Evolutionary conservation across 2,329 filamentous ascomycete genomes (phyloP), one percentile per base, ranked within the genome.

Genomic region (Claviceps pazoutovae): DNA sequence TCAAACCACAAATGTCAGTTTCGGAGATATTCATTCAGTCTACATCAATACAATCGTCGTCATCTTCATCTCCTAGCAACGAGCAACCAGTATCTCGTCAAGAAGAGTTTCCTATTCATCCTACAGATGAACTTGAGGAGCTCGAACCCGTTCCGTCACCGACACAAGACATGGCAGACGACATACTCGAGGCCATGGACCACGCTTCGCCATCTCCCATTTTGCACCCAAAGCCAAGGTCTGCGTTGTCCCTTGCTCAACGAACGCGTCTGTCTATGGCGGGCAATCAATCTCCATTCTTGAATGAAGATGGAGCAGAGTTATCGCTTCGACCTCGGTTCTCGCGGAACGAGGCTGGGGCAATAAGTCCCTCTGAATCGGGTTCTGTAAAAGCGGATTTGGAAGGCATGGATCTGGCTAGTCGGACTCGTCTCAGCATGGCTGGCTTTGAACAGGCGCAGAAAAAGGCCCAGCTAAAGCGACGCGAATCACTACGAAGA

Each of bases 241-340:
- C 79, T 49, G 75, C 74, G 0, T 66, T 84, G 8, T 82, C 83
- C 0, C 74, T 93, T 0, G 77, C 84, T 4, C 88, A 94, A 61
- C 83, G 89, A 47, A 94, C 90, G 0, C 80, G 86, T 17, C 74
- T 88, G 51, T 89, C 87, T 17, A 91, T 95, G 82, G 80, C 83
- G 0, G 71, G 78, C 46, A 75, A 79, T 1, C 75, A 79, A 1
- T 62, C 61, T 14, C 58, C 60, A 1, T 64, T 64, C 41, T 57
- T 64, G 0, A 60, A 68, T 1, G 61, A 66, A 5, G 64, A 66
- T 34, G 52, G 59, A 1, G 61, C 63, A 23, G 55, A 58, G n/a
- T 55, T 56, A 5, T 53, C 55, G 23, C 51, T 49, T 8, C 57
- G 50, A 8, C 57, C 57, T 7, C 53, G 56, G 0, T 50, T 8